Conservation (phyloP, 257 asterid genomes). For the Lantana camara region DNA sequence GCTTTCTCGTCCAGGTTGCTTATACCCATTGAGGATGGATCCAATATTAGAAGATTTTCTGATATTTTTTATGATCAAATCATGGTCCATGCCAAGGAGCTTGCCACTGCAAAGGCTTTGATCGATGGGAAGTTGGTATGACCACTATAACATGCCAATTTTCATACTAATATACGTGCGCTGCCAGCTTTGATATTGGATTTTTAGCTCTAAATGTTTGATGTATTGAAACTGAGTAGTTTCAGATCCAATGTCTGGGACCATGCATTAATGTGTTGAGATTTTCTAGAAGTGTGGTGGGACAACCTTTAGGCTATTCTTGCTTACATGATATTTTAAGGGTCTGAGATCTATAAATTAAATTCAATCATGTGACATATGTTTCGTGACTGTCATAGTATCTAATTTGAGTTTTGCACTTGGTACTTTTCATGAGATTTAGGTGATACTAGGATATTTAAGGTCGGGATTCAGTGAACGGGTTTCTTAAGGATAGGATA, state of each 20-base stretch:
- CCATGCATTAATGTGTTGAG: slow-evolving; percentile 1
- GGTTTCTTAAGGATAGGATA: too few species aligned
- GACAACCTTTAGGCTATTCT: slow-evolving; percentile 12
- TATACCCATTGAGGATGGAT: slow-evolving; percentile 46
- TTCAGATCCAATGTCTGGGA: slow-evolving; percentile 9
- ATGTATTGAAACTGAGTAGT: neutral
- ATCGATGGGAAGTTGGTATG: slow-evolving; percentile 80
- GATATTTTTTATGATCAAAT: slow-evolving; percentile 70
- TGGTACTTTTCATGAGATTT: neutral
- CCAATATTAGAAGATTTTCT: slow-evolving; percentile 47
- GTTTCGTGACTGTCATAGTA: slow-evolving; percentile 2
- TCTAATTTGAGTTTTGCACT: neutral
- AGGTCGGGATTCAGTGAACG: neutral
- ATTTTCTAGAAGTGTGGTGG: slow-evolving; percentile 8
- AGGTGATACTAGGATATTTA: neutral
- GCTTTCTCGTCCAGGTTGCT: slow-evolving; percentile 61
- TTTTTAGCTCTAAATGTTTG: slow-evolving; percentile 11
- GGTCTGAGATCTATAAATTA: neutral
- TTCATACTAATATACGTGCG: neutral
- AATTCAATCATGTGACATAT: slow-evolving; percentile 1
- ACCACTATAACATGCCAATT: slow-evolving; percentile 22
- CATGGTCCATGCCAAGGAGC: slow-evolving; percentile 72
- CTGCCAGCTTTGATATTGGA: slow-evolving; percentile 14
- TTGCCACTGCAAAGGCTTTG: slow-evolving; percentile 66
- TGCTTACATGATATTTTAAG: slow-evolving; percentile 20